Conservation (phyloP, 441 rosid species). For the Oxalis stricta region DNA sequence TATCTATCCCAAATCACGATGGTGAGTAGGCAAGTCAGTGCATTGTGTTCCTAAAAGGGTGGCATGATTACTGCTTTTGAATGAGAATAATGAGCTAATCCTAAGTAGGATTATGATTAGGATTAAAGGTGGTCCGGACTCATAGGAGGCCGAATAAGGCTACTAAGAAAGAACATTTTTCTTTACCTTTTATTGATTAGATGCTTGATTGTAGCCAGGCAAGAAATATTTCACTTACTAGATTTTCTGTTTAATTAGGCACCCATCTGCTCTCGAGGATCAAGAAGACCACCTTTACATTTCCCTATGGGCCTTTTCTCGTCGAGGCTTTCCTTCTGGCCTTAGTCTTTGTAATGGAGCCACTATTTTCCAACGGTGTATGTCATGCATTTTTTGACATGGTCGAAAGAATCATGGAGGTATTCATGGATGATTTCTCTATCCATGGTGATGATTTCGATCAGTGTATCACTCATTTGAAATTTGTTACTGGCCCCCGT, state of each 20-base stretch:
- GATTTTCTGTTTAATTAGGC: neutral
- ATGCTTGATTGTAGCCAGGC: neutral
- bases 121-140: neutral
- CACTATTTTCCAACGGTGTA: neutral
- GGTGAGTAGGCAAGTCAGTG: neutral
- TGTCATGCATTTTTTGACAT: neutral
- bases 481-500: neutral
- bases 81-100: neutral
- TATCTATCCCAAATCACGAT: neutral
- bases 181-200: neutral
- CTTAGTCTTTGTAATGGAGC: neutral
- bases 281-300: neutral
- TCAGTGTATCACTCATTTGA: neutral
- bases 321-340: neutral
- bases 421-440: neutral
- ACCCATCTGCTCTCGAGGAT: neutral
- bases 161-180: neutral
- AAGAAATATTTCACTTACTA: neutral
- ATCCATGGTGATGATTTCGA: neutral
- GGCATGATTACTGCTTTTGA: neutral
- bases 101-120: neutral
- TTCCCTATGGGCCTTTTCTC: neutral
- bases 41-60: neutral
- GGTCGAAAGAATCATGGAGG: neutral
- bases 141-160: neutral